phyloP scores from a whole-genome alignment of 768 basidiomycete species.

The Lactifluus volemus region DNA sequence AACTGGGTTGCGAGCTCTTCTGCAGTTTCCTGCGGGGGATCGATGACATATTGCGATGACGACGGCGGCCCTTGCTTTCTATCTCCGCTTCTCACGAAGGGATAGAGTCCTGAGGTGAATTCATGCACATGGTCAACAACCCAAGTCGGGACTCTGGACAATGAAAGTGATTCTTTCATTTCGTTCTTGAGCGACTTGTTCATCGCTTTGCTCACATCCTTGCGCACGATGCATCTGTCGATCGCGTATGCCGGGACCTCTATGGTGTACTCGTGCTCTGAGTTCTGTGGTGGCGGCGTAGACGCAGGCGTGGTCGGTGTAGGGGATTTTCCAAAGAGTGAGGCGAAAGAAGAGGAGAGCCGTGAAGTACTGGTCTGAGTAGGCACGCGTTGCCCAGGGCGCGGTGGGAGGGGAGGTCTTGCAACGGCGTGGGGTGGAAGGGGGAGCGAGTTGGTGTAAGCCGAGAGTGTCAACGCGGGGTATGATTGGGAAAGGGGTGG shows the following conservation, averaged over 20 bases:
- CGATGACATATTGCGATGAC: slow-evolving; percentile 31
- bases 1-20: slow-evolving; percentile 47
- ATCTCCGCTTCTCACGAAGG: slow-evolving; percentile 36
- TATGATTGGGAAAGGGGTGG: slow-evolving; percentile 33
- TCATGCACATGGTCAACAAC: slow-evolving; percentile 49
- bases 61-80: slow-evolving; percentile 6
- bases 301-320: slow-evolving; percentile 15
- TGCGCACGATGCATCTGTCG: slow-evolving; percentile 40
- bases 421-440: slow-evolving; percentile 25
- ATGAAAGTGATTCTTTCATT: slow-evolving; percentile 39
- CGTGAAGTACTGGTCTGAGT: slow-evolving; percentile 21
- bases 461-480: slow-evolving; percentile 39
- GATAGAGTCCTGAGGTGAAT: slow-evolving; percentile 46
- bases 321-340: slow-evolving; percentile 19
- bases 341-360: slow-evolving; percentile 20
- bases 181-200: slow-evolving; percentile 47
- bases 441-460: slow-evolving; percentile 29
- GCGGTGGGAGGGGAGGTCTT: slow-evolving; percentile 26
- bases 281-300: slow-evolving; percentile 10
- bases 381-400: slow-evolving; percentile 21
- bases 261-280: slow-evolving; percentile 30
- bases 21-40: slow-evolving; percentile 36
- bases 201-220: slow-evolving; percentile 47
- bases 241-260: slow-evolving; percentile 59
- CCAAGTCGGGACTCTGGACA: slow-evolving; percentile 42